phyloP scores from a whole-genome alignment of 202 grass and related monocot genomes.

The Setaria viridis region DNA sequence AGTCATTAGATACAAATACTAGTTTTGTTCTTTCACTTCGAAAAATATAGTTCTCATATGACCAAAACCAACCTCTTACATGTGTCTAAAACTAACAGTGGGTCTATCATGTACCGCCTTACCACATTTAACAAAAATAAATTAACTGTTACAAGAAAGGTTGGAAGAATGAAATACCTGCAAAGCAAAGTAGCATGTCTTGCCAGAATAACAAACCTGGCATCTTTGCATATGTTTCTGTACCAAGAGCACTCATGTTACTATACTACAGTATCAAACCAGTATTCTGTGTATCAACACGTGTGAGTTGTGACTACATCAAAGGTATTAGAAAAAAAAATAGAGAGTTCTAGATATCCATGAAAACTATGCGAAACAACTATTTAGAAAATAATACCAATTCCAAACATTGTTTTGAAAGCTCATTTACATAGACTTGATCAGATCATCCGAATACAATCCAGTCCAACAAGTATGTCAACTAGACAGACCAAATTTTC shows the following conservation, averaged over 20 bases:
- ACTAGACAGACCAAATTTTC: neutral
- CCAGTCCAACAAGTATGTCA: neutral
- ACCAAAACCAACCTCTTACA: conserved; percentile 22
- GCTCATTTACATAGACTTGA: neutral
- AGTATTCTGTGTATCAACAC: neutral
- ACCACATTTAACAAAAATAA: conserved; percentile 19
- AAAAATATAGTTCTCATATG: conserved; percentile 20
- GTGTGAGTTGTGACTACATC: conserved; percentile 14
- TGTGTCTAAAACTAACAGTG: conserved; percentile 20
- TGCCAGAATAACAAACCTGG: conserved; percentile 90
- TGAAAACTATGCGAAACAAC: neutral
- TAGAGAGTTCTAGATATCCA: neutral
- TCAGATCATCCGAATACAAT: neutral
- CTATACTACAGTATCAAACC: conserved; percentile 36
- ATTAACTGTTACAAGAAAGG: conserved; percentile 23
- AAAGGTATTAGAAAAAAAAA: conserved; percentile 19
- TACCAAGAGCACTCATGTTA: conserved; percentile 46
- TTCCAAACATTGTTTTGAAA: neutral
- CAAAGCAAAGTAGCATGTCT: conserved; percentile 90
- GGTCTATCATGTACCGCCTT: conserved; percentile 1
- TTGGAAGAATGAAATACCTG: conserved; percentile 62
- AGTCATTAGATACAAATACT: conserved; percentile 18
- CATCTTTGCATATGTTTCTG: conserved; percentile 91
- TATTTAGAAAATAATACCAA: neutral
- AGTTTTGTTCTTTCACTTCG: neutral